Evolutionary conservation across 1,139 yeast species (phyloP).

Genomic region (Taphrina sp.): DNA sequence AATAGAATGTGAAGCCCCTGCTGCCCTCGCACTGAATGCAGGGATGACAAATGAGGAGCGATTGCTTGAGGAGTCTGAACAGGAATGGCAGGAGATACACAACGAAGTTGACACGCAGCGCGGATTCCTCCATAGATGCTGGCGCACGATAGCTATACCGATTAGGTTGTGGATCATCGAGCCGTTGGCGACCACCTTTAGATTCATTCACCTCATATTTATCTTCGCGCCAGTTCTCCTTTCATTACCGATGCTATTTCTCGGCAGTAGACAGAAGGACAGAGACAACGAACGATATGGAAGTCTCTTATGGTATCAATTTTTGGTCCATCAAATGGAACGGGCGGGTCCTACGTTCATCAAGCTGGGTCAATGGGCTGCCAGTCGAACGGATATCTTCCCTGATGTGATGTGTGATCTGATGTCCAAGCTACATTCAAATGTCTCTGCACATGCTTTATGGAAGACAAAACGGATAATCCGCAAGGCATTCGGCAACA

Average conservation of each 20-base stretch:
- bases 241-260: constrained; percentile 62
- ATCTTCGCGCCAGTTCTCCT: constrained; percentile 71
- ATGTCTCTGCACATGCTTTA: constrained; percentile 72
- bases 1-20: not conserved
- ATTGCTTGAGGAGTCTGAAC: constrained; percentile 36
- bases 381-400: constrained; percentile 93
- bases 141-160: constrained; percentile 22
- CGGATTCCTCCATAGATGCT: constrained; percentile 5
- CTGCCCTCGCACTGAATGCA: not conserved
- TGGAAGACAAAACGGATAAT: constrained; percentile 59
- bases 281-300: constrained; percentile 54
- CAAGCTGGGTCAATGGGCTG: constrained; percentile 98
- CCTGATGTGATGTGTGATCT: constrained; percentile 76
- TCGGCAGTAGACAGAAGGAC: constrained; percentile 52
- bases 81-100: constrained; percentile 38
- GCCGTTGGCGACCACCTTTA: constrained; percentile 63
- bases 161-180: constrained; percentile 45
- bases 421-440: constrained; percentile 73
- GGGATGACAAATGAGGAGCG: constrained; percentile 40
- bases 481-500: constrained; percentile 59
- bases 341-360: constrained; percentile 91
- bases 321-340: constrained; percentile 70
- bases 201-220: constrained; percentile 66
- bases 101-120: constrained; percentile 15
- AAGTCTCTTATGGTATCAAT: constrained; percentile 66